Evolutionary conservation across 768 basidiomycete genomes (phyloP).

Genomic region (Leccinum variicolor): DNA sequence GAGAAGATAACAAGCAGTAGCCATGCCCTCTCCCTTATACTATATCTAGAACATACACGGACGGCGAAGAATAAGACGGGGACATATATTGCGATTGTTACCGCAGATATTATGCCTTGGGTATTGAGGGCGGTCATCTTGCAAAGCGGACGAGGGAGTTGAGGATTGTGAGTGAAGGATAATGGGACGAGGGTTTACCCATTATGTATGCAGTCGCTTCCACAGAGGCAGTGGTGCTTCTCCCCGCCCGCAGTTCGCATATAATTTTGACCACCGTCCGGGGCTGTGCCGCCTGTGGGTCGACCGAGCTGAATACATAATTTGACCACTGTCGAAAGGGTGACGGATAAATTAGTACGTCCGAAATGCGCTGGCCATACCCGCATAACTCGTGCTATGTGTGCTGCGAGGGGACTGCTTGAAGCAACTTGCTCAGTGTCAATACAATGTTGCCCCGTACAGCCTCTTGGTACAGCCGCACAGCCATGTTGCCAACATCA

Average conservation of each 20-base stretch:
- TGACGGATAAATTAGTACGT: not conserved
- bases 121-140: slow-evolving; percentile 34
- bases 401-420: not conserved
- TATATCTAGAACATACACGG: slow-evolving; percentile 49
- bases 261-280: slow-evolving; percentile 1
- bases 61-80: slow-evolving; percentile 49
- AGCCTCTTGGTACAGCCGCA: too few relatives aligned
- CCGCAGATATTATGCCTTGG: slow-evolving; percentile 54
- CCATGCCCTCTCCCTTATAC: slow-evolving; percentile 62
- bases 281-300: slow-evolving; percentile 17
- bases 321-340: not conserved
- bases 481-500: not conserved
- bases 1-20: slow-evolving; percentile 64
- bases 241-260: not conserved
- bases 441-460: too few relatives aligned
- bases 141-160: not conserved
- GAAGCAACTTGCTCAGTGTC: not conserved
- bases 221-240: slow-evolving; percentile 19
- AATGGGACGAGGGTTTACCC: not conserved
- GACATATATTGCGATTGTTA: slow-evolving; percentile 56
- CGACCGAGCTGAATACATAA: not conserved
- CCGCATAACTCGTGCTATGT: not conserved
- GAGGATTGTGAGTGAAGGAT: not conserved
- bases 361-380: not conserved
- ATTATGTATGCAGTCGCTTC: slow-evolving; percentile 20